Percentiles rank a stretch among this genome's conserved stretches.
phyloP scores from a whole-genome alignment of 352 stramenopile genomes.

The Globisporangium mamillatum region DNA sequence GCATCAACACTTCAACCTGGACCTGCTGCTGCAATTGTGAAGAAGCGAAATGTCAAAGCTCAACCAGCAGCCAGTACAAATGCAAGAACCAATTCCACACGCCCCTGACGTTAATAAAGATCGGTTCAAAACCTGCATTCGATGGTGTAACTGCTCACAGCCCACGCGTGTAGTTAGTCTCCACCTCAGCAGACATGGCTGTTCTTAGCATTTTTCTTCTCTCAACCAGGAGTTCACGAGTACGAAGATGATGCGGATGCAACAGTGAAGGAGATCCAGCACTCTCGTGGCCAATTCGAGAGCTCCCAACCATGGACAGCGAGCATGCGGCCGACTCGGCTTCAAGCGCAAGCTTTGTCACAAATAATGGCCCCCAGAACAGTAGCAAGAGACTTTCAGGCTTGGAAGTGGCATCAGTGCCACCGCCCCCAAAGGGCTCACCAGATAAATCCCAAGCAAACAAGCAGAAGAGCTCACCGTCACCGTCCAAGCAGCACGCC shows the following conservation, averaged over 20 bases:
- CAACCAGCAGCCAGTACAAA: not conserved
- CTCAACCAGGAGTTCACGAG: not conserved
- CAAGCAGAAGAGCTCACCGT: constrained; percentile 6
- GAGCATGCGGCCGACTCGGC: not conserved
- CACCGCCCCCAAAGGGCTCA: not conserved
- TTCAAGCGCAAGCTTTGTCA: not conserved
- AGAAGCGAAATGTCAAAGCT: not conserved
- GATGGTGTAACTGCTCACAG: too few relatives aligned
- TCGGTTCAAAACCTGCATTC: too few relatives aligned
- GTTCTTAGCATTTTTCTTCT: not conserved
- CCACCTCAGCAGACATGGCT: not conserved
- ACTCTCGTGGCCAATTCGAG: not conserved
- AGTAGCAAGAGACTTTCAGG: not conserved
- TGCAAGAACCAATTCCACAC: not conserved
- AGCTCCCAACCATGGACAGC: not conserved
- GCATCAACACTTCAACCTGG: too few relatives aligned
- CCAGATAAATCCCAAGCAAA: not conserved
- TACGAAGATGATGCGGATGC: not conserved
- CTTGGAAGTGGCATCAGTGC: not conserved
- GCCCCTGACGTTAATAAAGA: too few relatives aligned
- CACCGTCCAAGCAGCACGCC: constrained; percentile 22
- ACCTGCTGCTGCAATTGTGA: not conserved
- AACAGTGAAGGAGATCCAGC: not conserved
- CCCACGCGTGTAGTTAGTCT: too few relatives aligned
- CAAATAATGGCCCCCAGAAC: not conserved